Conservation (phyloP, 768 basidiomycete species). For the Panaeolus papilionaceus region DNA sequence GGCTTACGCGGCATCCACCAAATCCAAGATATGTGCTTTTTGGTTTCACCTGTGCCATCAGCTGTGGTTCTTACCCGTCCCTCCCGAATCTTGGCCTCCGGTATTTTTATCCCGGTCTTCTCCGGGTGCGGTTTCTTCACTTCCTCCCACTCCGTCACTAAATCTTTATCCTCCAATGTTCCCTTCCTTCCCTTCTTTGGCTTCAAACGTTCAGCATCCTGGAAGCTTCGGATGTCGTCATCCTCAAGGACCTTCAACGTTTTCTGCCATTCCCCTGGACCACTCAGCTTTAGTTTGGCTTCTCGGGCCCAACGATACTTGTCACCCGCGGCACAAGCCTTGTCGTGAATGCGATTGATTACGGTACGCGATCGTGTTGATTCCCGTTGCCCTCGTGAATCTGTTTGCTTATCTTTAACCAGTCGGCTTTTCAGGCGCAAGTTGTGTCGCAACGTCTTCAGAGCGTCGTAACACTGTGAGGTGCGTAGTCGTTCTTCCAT, state of each 20-base stretch:
- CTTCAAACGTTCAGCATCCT: slow-evolving; percentile 6
- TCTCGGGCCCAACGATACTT: slow-evolving; percentile 13
- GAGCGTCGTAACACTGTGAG: slow-evolving; percentile 9
- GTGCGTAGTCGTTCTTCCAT: slow-evolving; percentile 16
- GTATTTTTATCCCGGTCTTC: neutral
- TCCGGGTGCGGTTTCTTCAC: neutral
- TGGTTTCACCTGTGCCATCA: slow-evolving; percentile 15
- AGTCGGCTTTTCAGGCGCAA: slow-evolving; percentile 15
- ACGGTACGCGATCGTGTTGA: neutral
- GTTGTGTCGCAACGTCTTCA: slow-evolving; percentile 8
- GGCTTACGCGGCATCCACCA: slow-evolving; percentile 9
- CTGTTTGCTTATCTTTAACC: neutral
- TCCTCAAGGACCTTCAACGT: neutral
- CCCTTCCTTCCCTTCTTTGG: neutral
- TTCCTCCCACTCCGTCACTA: neutral
- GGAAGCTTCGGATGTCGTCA: slow-evolving; percentile 10
- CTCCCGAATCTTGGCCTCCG: neutral
- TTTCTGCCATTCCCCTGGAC: slow-evolving; percentile 11
- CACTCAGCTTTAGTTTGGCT: slow-evolving; percentile 1
- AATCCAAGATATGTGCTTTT: slow-evolving; percentile 9
- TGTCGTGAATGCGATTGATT: slow-evolving; percentile 14
- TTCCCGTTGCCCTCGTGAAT: slow-evolving; percentile 5
- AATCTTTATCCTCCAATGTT: slow-evolving; percentile 7
- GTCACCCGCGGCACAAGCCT: neutral
- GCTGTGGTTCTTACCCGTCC: neutral